phyloP scores from a whole-genome alignment of 192 early-diverging fungal species.

The Chytriomyces hyalinus region DNA sequence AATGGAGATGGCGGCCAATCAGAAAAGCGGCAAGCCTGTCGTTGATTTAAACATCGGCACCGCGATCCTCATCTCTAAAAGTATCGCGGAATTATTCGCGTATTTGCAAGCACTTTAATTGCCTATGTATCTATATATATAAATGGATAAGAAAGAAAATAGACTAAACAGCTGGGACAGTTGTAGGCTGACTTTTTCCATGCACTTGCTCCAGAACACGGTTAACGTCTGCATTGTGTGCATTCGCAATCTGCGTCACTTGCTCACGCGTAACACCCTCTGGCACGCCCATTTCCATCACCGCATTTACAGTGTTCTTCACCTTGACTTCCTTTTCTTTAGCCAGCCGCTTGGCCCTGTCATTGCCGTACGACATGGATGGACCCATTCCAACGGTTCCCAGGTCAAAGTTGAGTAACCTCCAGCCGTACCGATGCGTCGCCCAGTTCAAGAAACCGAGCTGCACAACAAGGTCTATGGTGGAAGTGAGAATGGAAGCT shows the following conservation, averaged over 20 bases:
- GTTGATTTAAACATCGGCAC: too few relatives aligned
- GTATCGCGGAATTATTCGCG: too few relatives aligned
- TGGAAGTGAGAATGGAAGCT: neutral
- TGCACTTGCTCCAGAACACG: neutral
- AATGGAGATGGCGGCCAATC: too few relatives aligned
- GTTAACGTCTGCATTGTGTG: neutral
- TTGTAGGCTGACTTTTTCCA: neutral
- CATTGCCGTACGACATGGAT: neutral
- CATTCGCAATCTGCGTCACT: neutral
- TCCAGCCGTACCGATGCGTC: neutral
- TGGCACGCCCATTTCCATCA: neutral
- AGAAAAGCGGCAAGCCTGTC: too few relatives aligned
- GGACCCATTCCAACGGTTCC: neutral
- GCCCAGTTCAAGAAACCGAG: slow-evolving; percentile 5
- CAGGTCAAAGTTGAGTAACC: neutral
- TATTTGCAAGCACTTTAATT: too few relatives aligned
- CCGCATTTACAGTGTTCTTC: neutral
- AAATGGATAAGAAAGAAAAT: too few relatives aligned
- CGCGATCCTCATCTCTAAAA: too few relatives aligned
- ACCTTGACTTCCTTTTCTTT: neutral
- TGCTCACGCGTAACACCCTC: neutral
- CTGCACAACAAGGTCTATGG: neutral
- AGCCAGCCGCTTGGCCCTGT: neutral
- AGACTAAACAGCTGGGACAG: too few relatives aligned
- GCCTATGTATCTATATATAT: too few relatives aligned